Percentiles rank a stretch among this genome's conserved stretches.
Evolutionary conservation across 768 basidiomycete species (phyloP).

Genomic region (Rhodotorula taiwanensis): DNA sequence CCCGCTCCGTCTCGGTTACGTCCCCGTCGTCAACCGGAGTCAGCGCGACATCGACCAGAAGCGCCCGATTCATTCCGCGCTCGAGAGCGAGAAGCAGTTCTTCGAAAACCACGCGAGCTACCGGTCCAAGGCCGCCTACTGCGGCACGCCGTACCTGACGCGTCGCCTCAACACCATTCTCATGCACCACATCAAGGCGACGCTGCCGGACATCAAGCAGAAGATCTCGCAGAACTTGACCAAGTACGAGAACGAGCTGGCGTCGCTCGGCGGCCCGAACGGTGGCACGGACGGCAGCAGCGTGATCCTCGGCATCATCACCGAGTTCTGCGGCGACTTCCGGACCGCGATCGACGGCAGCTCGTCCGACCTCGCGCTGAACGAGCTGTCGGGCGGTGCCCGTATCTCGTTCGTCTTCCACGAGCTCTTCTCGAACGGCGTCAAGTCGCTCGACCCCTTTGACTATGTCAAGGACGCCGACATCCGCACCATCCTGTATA

Average conservation of each 20-base stretch:
- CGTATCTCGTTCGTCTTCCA: conserved; percentile 99
- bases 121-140: conserved; percentile 87
- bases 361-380: conserved; percentile 87
- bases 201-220: conserved; percentile 96
- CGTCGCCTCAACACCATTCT: conserved; percentile 96
- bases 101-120: conserved; percentile 93
- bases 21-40: conserved; percentile 96
- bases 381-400: conserved; percentile 96
- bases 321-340: conserved; percentile 96
- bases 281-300: conserved; percentile 78
- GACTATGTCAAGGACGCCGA: conserved; percentile 99
- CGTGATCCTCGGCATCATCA: conserved; percentile 92
- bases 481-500: conserved; percentile 90
- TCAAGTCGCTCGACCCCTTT: conserved; percentile 93
- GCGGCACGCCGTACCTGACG: conserved; percentile 91
- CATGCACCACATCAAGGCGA: conserved; percentile 97
- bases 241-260: conserved; percentile 79
- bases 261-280: conserved; percentile 73
- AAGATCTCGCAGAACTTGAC: conserved; percentile 84
- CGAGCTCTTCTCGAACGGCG: conserved; percentile 92
- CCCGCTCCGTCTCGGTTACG: conserved; percentile 90
- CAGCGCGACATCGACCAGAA: conserved; percentile 90
- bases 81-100: conserved; percentile 83
- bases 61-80: conserved; percentile 74
- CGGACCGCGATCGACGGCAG: conserved; percentile 94